Evolutionary conservation across 176 grass and related monocot genomes (phyloP), one percentile per base, ranked within the genome.

Genomic region (Bonia amplexicaulis): DNA sequence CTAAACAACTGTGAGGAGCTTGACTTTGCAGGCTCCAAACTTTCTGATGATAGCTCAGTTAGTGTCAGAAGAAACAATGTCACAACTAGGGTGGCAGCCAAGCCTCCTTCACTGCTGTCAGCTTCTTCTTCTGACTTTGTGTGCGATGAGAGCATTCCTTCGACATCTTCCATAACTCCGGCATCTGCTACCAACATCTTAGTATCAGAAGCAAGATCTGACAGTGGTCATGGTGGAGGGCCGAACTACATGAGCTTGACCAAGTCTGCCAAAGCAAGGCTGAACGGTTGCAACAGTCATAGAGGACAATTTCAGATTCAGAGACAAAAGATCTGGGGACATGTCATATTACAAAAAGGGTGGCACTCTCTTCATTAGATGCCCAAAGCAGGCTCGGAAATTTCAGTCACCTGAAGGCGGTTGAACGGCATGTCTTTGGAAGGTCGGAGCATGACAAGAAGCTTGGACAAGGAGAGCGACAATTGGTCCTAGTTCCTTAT

Each of bases 201-300:
- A 15, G 54, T 57, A 9, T 89, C 87, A 40, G 75, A 89, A 47
- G 68, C 46, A 66, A 90, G 88, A n/a, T 90, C 78, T 13, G 90
- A 89, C 33, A 54, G 64, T 65, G 40, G 85, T 42, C 19, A 80
- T 57, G 71, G 39, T 8, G 80, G 78, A 33, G 83, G 83, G 22
- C 90, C 89, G 58, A 93, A 73, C 20, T 97, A 97, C 82, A 94
- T 94, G 92, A 91, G 62, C 74, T 45, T 83, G 85, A 93, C 95
- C 31, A 94, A 93, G 59, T 89, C 96, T 53, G 88, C 87, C 25
- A 95, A 87, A 52, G 89, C 96, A 25, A 95, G 91, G 82, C 80
- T 89, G 45, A 84, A 76, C 15, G 69, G 82, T 22, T 64, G 41
- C 68, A 82, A 68, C 25, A 78, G 64, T 52, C 80, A 80, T 45